These are phyloP conservation scores for Aspergillus pseudonomiae DNA, from an alignment of 2,329 filamentous ascomycete species.

Conservation along the genomic window DNA sequence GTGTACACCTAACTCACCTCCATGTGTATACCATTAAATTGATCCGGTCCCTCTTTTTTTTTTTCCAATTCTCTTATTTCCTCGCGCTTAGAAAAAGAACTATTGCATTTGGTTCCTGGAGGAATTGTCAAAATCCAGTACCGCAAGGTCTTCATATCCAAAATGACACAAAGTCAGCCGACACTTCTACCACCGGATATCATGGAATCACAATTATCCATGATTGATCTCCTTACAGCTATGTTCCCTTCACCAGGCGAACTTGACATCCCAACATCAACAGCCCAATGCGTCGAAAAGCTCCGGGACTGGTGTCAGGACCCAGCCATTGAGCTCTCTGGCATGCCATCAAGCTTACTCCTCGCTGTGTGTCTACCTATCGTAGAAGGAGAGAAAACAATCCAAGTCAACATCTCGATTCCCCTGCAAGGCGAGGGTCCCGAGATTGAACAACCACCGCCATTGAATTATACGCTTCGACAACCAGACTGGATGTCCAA, in stretches of 20 bases:
- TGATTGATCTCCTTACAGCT: constrained; percentile 55
- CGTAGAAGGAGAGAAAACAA: constrained; percentile 24
- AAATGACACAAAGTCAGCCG: constrained; percentile 19
- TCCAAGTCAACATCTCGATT: constrained; percentile 34
- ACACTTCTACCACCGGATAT: constrained; percentile 46
- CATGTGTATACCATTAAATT: too few relatives aligned
- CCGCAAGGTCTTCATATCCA: not conserved
- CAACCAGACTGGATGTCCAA: constrained; percentile 59
- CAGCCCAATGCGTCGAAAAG: constrained; percentile 28
- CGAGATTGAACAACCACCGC: constrained; percentile 26
- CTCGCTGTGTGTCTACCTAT: constrained; percentile 31
- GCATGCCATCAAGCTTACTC: constrained; percentile 25
- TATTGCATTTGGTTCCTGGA: not conserved
- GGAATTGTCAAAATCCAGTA: not conserved
- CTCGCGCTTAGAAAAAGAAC: not conserved
- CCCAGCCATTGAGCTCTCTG: constrained; percentile 13
- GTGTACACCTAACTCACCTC: not conserved
- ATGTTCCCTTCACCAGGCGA: constrained; percentile 53
- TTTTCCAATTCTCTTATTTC: too few relatives aligned
- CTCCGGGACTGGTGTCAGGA: constrained; percentile 33
- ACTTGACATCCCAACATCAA: constrained; percentile 46
- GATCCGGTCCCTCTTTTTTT: too few relatives aligned
- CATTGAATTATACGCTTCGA: constrained; percentile 41
- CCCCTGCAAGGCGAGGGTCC: constrained; percentile 25
- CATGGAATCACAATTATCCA: constrained; percentile 53